Evolutionary conservation across 805 yeast species (phyloP).

Genomic region (Brettanomyces anomalus): DNA sequence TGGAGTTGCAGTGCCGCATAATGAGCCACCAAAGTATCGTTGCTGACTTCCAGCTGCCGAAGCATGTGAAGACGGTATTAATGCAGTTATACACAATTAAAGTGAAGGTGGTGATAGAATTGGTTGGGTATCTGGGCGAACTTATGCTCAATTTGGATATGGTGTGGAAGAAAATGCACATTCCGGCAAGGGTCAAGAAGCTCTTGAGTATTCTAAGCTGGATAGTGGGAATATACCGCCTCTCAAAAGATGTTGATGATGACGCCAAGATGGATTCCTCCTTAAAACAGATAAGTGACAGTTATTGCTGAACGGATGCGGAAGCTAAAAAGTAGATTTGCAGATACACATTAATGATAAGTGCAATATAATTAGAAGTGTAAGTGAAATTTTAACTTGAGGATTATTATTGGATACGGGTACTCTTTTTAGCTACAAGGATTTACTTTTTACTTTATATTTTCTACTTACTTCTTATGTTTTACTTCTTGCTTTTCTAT

Average conservation of each 20-base stretch:
- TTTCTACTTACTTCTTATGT: too few relatives aligned
- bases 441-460: too few relatives aligned
- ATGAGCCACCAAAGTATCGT: conserved; percentile 5
- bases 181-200: conserved; percentile 15
- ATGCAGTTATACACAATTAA: conserved; percentile 18
- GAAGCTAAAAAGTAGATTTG: too few relatives aligned
- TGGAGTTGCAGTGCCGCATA: conserved; percentile 17
- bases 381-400: too few relatives aligned
- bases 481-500: too few relatives aligned
- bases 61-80: conserved; percentile 9
- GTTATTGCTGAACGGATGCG: not conserved
- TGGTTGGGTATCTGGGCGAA: conserved; percentile 24
- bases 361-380: too few relatives aligned
- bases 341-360: too few relatives aligned
- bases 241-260: conserved; percentile 19
- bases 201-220: conserved; percentile 21
- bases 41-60: conserved; percentile 5
- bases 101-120: conserved; percentile 18
- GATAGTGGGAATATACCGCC: conserved; percentile 21
- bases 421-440: too few relatives aligned
- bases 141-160: conserved; percentile 20
- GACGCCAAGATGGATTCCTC: conserved; percentile 4
- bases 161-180: conserved; percentile 12
- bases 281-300: not conserved
- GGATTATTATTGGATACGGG: too few relatives aligned